Conservation (phyloP, 1,284 basidiomycete genomes). For the Hymenochaete sp. region DNA sequence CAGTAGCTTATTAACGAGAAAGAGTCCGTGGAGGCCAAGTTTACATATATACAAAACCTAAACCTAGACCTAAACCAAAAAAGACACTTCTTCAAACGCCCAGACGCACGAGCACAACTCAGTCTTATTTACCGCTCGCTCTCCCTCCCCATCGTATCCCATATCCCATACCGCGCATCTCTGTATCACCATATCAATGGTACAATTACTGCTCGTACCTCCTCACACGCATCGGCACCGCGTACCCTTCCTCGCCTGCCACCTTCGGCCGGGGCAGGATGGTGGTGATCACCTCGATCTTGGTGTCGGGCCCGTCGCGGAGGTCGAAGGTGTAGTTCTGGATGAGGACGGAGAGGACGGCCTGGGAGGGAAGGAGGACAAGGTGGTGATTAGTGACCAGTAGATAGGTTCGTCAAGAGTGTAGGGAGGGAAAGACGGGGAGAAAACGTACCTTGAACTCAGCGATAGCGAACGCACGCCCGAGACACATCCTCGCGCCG, state of each 20-base stretch:
- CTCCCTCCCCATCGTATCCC: too few relatives aligned
- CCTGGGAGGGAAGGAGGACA: neutral
- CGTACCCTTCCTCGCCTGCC: constrained; percentile 15
- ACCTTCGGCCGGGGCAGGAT: constrained; percentile 16
- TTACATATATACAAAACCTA: too few relatives aligned
- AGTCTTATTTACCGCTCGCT: too few relatives aligned
- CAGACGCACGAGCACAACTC: too few relatives aligned
- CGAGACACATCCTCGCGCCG: constrained; percentile 16
- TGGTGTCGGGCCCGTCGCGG: constrained; percentile 20
- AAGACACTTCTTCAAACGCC: too few relatives aligned
- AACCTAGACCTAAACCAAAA: too few relatives aligned
- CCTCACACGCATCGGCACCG: constrained; percentile 15
- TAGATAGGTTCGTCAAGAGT: neutral
- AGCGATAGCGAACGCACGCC: constrained; percentile 15
- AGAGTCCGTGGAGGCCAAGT: too few relatives aligned
- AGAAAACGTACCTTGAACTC: constrained; percentile 17
- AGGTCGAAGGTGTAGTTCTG: constrained; percentile 20
- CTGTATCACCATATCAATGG: too few relatives aligned
- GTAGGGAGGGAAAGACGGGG: too few relatives aligned
- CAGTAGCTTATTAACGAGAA: too few relatives aligned
- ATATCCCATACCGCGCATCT: too few relatives aligned
- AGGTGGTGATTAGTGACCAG: neutral
- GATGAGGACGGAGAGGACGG: constrained; percentile 19
- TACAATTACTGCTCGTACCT: constrained; percentile 12
- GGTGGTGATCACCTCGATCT: constrained; percentile 17